phyloP scores from a whole-genome alignment of 2,329 filamentous ascomycete species.

The Beauveria medogensis region DNA sequence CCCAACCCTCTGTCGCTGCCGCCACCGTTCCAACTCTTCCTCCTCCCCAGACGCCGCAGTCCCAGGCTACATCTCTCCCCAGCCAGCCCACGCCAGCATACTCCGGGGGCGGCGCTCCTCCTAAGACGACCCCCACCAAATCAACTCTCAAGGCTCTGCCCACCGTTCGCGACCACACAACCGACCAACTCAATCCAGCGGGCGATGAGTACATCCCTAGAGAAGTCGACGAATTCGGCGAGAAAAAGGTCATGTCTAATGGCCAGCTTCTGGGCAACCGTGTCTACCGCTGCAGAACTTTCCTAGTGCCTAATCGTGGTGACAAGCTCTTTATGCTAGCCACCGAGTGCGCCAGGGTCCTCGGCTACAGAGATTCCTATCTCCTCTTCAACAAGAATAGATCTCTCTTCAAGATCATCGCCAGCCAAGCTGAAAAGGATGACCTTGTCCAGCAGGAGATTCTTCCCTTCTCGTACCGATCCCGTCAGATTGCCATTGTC shows the following conservation, averaged over 20 bases:
- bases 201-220: conserved; percentile 92
- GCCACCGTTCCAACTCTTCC: conserved; percentile 31
- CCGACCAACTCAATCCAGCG: conserved; percentile 81
- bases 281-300: conserved; percentile 88
- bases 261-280: conserved; percentile 76
- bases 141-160: conserved; percentile 86
- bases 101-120: conserved; percentile 42
- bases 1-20: conserved; percentile 33
- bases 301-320: conserved; percentile 81
- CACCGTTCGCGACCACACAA: conserved; percentile 94
- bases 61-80: conserved; percentile 38
- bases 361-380: conserved; percentile 96
- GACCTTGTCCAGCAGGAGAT: conserved; percentile 93
- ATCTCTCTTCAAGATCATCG: conserved; percentile 95
- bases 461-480: conserved; percentile 92
- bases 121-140: conserved; percentile 75
- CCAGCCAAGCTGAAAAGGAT: conserved; percentile 91
- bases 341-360: conserved; percentile 88
- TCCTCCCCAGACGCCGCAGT: conserved; percentile 49
- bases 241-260: conserved; percentile 83
- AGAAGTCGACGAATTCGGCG: conserved; percentile 85
- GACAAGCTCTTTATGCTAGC: conserved; percentile 98
- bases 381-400: conserved; percentile 97
- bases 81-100: conserved; percentile 34
- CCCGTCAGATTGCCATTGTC: conserved; percentile 96